These are phyloP conservation scores for Calonectria pseudoturangicola DNA, from an alignment of 2,329 filamentous ascomycete species.

Conservation along the genomic window DNA sequence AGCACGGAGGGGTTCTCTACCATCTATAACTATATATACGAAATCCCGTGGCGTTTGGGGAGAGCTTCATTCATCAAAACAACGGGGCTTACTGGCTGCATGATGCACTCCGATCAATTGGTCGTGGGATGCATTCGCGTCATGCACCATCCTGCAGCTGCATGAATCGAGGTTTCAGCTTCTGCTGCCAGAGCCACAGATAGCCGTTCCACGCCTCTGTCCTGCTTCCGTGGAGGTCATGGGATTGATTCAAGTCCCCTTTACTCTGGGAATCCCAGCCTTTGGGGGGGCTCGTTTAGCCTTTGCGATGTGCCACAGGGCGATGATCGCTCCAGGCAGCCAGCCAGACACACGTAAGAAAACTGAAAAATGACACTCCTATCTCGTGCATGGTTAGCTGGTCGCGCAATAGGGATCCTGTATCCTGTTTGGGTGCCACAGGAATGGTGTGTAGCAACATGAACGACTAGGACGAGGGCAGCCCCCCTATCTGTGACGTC, in stretches of 20 bases:
- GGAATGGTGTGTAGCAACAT: background rate
- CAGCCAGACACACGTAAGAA: background rate
- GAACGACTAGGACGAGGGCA: background rate
- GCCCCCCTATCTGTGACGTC: conserved; percentile 3
- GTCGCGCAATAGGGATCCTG: background rate
- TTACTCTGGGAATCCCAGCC: conserved; percentile 23
- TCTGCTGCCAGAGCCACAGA: conserved; percentile 17
- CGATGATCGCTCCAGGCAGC: conserved; percentile 12
- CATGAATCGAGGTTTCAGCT: conserved; percentile 23
- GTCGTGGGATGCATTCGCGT: background rate
- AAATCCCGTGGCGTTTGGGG: conserved; percentile 6
- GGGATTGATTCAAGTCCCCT: conserved; percentile 1
- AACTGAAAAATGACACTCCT: conserved; percentile 1
- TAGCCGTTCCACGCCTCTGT: conserved; percentile 19
- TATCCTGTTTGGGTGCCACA: conserved; percentile 13
- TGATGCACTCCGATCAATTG: conserved; percentile 29
- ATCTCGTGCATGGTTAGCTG: background rate
- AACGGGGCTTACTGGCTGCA: conserved; percentile 27
- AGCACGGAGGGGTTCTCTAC: conserved; percentile 14
- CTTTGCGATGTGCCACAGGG: background rate
- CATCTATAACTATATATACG: background rate
- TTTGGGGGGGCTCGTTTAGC: conserved; percentile 6
- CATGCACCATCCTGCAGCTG: conserved; percentile 24
- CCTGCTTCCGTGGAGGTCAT: conserved; percentile 24
- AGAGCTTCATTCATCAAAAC: conserved; percentile 23